Evolutionary conservation across 1,284 basidiomycete species (phyloP).

Genomic region (Peniophora sp.): DNA sequence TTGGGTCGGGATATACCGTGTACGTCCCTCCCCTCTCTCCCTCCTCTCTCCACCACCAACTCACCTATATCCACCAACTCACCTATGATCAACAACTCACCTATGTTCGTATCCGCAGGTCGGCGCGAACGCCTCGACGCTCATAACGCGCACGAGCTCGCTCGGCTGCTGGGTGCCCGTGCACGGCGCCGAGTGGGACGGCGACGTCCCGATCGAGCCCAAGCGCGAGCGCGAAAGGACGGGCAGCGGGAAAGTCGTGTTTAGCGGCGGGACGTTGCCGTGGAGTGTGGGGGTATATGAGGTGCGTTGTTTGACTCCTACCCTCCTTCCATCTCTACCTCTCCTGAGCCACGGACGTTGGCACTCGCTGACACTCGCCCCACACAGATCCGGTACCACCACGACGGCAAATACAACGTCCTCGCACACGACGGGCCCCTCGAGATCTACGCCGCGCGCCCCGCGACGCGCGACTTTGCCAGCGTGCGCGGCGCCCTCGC

Average conservation of each 20-base stretch:
- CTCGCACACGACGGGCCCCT: constrained; percentile 79
- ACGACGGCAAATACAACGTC: constrained; percentile 94
- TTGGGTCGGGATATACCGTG: constrained; percentile 93
- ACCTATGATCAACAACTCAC: too few species aligned
- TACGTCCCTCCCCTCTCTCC: constrained; percentile 19
- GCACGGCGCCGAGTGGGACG: constrained; percentile 89
- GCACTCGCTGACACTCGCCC: not conserved
- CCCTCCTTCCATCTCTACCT: not conserved
- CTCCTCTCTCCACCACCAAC: not conserved
- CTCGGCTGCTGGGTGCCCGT: constrained; percentile 92
- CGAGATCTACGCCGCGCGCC: constrained; percentile 77
- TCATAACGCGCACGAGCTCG: constrained; percentile 83
- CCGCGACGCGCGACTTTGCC: constrained; percentile 50
- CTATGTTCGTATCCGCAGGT: too few species aligned
- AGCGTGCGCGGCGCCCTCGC: constrained; percentile 61
- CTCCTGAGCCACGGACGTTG: too few species aligned
- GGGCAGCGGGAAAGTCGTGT: constrained; percentile 55
- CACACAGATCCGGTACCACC: constrained; percentile 71
- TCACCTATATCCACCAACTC: too few species aligned
- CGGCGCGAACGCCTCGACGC: constrained; percentile 76
- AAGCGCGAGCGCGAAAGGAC: constrained; percentile 36
- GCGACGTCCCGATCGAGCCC: constrained; percentile 57
- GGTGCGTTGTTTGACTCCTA: constrained; percentile 34
- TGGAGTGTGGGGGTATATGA: constrained; percentile 89
- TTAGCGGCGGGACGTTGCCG: constrained; percentile 74